Evolutionary conservation across 208 protist species (phyloP), one percentile per base, ranked within the genome.

Genomic region (Acanthamoeba sp.): DNA sequence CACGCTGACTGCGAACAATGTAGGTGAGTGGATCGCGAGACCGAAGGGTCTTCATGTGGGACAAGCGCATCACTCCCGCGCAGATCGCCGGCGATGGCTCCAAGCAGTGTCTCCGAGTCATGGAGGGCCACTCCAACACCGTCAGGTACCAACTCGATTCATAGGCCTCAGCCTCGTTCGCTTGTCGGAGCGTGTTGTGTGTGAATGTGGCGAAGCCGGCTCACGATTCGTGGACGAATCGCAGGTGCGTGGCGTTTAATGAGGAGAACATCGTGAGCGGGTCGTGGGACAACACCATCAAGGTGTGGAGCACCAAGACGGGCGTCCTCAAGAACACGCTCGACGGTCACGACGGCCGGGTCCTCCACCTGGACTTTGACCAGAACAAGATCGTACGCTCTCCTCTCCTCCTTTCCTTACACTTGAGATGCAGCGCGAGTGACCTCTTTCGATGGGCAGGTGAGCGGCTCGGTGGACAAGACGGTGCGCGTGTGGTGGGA

Each of bases 391-490:
- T 87, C 38, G 78, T 87, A 87, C 78, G 38, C 38, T 36, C 20
- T 78, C 45, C 45, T 50, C 27, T 38, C 69, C 38, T 22, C 45
- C 55, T 57, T 29, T n/a, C n/a, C n/a, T n/a, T n/a, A n/a, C n/a
- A n/a, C n/a, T n/a, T n/a, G n/a, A n/a, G n/a, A n/a, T n/a, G n/a
- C n/a, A n/a, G n/a, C n/a, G n/a, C n/a, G n/a, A n/a, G n/a, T n/a
- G n/a, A n/a, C 76, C 55, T 85, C 38, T 36, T 18, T 78, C 55
- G 18, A 38, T 36, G 9, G 6, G 1, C 78, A 87, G 78, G 78
- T 87, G 78, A 87, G 78, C 78, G 78, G 78, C 14, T 87, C 78
- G 38, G 78, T 87, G n/a, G 78, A 87, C 42, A 87, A 87, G 42
- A 87, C 38, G 0, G 48, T 87, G 3, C 38, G 78, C 38, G 78